Percentiles rank a stretch among this genome's conserved stretches.
Conservation (phyloP, 1,139 yeast genomes). For the Candida freyschussii region DNA sequence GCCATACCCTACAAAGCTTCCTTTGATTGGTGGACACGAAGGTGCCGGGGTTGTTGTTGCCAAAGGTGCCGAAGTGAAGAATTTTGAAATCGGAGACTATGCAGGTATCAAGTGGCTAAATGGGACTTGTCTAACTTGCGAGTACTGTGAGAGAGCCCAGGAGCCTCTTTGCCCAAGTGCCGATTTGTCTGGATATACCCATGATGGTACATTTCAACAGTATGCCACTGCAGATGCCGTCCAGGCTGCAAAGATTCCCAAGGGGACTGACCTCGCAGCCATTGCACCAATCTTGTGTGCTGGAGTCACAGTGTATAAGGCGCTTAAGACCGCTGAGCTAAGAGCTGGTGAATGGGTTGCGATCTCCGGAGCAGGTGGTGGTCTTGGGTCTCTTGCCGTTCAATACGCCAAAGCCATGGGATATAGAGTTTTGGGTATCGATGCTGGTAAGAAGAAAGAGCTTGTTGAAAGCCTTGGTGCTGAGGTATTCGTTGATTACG, state of each 20-base stretch:
- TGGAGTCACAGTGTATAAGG: conserved; percentile 64
- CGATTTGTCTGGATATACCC: conserved; percentile 61
- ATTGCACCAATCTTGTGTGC: conserved; percentile 63
- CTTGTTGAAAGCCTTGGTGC: conserved; percentile 49
- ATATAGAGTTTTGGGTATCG: conserved; percentile 53
- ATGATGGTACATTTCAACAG: conserved; percentile 63
- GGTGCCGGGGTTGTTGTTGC: conserved; percentile 64
- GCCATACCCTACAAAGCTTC: conserved; percentile 55
- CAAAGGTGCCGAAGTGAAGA: conserved; percentile 50
- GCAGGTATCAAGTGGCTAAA: conserved; percentile 66
- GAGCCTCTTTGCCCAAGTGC: conserved; percentile 57
- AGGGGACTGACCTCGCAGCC: conserved; percentile 50
- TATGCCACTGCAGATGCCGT: conserved; percentile 63
- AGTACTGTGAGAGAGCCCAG: conserved; percentile 46
- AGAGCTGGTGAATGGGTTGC: conserved; percentile 59
- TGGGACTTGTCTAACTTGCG: conserved; percentile 57
- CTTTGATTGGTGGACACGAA: conserved; percentile 65
- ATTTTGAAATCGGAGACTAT: conserved; percentile 55
- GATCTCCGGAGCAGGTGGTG: conserved; percentile 63
- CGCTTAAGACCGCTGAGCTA: conserved; percentile 53
- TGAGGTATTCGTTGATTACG: conserved; percentile 51
- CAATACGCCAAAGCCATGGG: conserved; percentile 66
- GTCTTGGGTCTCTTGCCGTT: conserved; percentile 57
- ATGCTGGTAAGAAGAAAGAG: conserved; percentile 53
- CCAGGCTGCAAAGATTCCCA: conserved; percentile 57